Evolutionary conservation across 2,329 filamentous ascomycete species (phyloP).

Genomic region (Aspergillus sp.): DNA sequence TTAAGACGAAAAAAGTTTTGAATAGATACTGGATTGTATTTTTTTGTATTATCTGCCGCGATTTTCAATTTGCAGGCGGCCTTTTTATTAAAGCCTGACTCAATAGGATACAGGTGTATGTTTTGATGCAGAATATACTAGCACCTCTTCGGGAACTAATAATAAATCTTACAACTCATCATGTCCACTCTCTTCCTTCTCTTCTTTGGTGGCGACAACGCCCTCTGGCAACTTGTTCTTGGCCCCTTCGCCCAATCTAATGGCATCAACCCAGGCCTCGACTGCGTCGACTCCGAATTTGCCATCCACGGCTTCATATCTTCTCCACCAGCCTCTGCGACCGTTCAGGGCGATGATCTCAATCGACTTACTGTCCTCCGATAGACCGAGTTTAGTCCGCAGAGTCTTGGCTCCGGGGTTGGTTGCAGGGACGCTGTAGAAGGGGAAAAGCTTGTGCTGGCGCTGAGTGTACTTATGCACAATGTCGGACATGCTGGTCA

Average conservation of each 20-base stretch:
- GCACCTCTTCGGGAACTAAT: neutral
- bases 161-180: slow-evolving; percentile 37
- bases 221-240: slow-evolving; percentile 70
- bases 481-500: slow-evolving; percentile 65
- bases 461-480: slow-evolving; percentile 67
- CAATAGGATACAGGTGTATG: too few relatives aligned
- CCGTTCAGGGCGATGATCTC: slow-evolving; percentile 80
- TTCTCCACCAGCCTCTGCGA: slow-evolving; percentile 80
- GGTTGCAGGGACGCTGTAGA: slow-evolving; percentile 66
- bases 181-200: slow-evolving; percentile 33
- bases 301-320: slow-evolving; percentile 53
- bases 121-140: neutral
- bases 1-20: neutral
- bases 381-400: slow-evolving; percentile 59
- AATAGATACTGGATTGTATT: neutral
- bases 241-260: slow-evolving; percentile 78
- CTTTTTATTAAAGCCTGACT: too few relatives aligned
- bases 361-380: slow-evolving; percentile 44
- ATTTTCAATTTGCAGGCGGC: too few relatives aligned
- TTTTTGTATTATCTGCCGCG: neutral
- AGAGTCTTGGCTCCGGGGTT: slow-evolving; percentile 56
- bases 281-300: slow-evolving; percentile 54
- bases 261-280: slow-evolving; percentile 85
- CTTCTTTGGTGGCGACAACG: slow-evolving; percentile 43
- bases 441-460: slow-evolving; percentile 70